Conservation (phyloP, 2,329 filamentous ascomycete genomes). For the Ceratocystis albifundus region DNA sequence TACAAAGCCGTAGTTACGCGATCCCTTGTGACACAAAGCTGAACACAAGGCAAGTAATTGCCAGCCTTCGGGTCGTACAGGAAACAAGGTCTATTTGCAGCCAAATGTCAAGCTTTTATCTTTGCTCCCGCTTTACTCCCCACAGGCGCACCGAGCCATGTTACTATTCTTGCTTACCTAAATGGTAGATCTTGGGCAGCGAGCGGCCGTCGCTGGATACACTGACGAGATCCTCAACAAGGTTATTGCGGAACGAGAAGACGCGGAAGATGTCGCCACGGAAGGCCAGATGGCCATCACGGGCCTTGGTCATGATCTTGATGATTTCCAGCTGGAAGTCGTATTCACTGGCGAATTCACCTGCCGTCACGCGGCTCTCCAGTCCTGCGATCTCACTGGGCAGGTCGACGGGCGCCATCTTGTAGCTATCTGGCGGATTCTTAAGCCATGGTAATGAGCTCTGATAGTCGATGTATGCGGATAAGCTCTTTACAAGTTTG, state of each 20-base stretch:
- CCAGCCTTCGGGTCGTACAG: neutral
- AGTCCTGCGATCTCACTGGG: slow-evolving; percentile 37
- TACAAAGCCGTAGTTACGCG: neutral
- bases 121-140: neutral
- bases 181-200: slow-evolving; percentile 46
- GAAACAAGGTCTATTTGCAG: neutral
- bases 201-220: slow-evolving; percentile 49
- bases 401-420: slow-evolving; percentile 39
- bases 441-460: slow-evolving; percentile 39
- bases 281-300: slow-evolving; percentile 55
- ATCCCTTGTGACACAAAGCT: neutral
- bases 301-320: slow-evolving; percentile 38
- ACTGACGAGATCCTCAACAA: slow-evolving; percentile 40
- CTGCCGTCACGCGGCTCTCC: slow-evolving; percentile 32
- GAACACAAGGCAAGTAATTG: neutral
- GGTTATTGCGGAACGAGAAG: slow-evolving; percentile 35
- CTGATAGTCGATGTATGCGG: slow-evolving; percentile 39
- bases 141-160: neutral
- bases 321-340: slow-evolving; percentile 46
- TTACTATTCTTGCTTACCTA: slow-evolving; percentile 30
- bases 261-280: slow-evolving; percentile 44
- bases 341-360: slow-evolving; percentile 41
- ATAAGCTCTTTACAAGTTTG: slow-evolving; percentile 31
- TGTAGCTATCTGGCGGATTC: slow-evolving; percentile 41
- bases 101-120: neutral